Percentiles rank a stretch among this genome's conserved stretches.
Evolutionary conservation across 805 yeast species (phyloP).

Genomic region (Teunomyces kruisii): DNA sequence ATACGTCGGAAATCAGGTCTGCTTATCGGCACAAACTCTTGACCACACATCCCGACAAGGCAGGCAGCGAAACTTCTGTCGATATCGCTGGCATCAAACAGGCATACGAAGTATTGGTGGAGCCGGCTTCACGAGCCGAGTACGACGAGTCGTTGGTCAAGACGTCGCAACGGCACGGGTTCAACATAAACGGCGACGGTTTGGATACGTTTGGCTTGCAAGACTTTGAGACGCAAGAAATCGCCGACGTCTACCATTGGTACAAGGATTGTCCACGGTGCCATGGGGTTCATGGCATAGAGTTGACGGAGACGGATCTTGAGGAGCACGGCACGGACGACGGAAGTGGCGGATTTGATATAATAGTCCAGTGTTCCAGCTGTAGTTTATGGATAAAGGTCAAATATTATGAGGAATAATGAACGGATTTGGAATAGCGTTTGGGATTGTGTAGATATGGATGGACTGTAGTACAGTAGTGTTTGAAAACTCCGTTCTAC

Average conservation of each 20-base stretch:
- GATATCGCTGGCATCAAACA: slow-evolving; percentile 38
- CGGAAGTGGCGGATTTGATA: slow-evolving; percentile 55
- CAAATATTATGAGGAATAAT: slow-evolving; percentile 53
- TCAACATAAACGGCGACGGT: slow-evolving; percentile 58
- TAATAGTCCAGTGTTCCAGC: slow-evolving; percentile 75
- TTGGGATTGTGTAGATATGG: too few species aligned
- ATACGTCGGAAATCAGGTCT: slow-evolving; percentile 44
- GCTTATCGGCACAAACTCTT: slow-evolving; percentile 68
- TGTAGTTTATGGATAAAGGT: slow-evolving; percentile 89
- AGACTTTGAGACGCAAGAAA: slow-evolving; percentile 51
- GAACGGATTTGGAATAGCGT: slow-evolving; percentile 4
- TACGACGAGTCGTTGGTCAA: slow-evolving; percentile 52
- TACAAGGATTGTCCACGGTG: slow-evolving; percentile 68
- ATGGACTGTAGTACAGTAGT: too few species aligned
- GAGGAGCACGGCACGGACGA: slow-evolving; percentile 51
- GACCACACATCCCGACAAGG: slow-evolving; percentile 78
- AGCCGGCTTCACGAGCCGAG: slow-evolving; percentile 35
- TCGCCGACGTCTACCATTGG: slow-evolving; percentile 36
- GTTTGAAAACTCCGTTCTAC: too few species aligned
- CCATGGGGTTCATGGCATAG: slow-evolving; percentile 50
- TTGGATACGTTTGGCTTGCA: slow-evolving; percentile 66
- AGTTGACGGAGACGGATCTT: slow-evolving; percentile 61
- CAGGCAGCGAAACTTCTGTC: slow-evolving; percentile 4
- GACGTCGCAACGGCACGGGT: slow-evolving; percentile 35
- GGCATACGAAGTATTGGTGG: slow-evolving; percentile 63